These are phyloP conservation scores for Epicoccum sorghinum DNA, from an alignment of 2,329 filamentous ascomycete species.

Conservation along the genomic window DNA sequence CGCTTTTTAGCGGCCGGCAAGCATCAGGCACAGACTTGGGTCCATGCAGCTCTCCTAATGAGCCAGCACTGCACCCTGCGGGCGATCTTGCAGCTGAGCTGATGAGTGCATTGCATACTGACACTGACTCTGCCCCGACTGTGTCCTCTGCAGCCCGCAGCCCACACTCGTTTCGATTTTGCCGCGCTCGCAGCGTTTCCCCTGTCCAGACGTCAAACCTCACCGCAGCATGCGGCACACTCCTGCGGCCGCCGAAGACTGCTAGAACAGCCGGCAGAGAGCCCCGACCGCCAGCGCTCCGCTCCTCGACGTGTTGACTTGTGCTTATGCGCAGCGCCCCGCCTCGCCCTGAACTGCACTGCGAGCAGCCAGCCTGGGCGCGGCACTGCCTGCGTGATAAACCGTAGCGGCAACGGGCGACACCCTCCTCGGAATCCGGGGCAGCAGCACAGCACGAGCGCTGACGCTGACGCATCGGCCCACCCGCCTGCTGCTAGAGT, in stretches of 20 bases:
- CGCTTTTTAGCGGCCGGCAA: background rate
- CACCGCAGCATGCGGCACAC: conserved; percentile 29
- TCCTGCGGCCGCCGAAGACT: conserved; percentile 19
- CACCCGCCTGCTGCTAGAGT: conserved; percentile 3
- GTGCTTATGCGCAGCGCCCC: conserved; percentile 38
- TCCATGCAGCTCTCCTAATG: background rate
- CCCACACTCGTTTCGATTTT: background rate
- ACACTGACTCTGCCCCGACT: background rate
- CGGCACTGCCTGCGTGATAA: conserved; percentile 30
- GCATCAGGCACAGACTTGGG: background rate
- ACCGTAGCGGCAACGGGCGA: conserved; percentile 18
- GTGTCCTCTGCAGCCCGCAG: conserved; percentile 1
- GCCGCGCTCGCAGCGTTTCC: background rate
- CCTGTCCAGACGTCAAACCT: conserved; percentile 8
- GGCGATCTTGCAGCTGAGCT: background rate
- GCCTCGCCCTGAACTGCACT: conserved; percentile 12
- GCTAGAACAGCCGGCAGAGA: conserved; percentile 24
- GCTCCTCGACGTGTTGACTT: conserved; percentile 8
- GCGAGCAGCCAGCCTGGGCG: conserved; percentile 25
- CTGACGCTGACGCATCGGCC: conserved; percentile 9
- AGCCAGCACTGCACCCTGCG: background rate
- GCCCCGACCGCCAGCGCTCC: background rate
- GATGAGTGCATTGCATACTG: background rate
- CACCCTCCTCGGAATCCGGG: conserved; percentile 24
- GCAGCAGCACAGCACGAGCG: conserved; percentile 11